phyloP scores from a whole-genome alignment of 1,139 yeast genomes.

The Yamadazyma mexicana region DNA sequence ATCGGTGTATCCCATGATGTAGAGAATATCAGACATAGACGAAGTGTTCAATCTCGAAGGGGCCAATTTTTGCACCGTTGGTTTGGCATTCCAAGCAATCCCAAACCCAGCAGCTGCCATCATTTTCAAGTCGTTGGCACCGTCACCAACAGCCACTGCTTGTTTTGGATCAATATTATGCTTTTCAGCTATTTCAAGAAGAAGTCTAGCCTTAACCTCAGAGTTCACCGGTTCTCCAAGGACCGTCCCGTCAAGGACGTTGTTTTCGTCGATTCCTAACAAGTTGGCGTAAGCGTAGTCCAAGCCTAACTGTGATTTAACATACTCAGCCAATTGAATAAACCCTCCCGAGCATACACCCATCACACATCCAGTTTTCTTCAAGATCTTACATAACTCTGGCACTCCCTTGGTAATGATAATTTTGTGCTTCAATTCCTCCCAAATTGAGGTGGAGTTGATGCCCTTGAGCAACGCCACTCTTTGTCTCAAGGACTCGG shows the following conservation, averaged over 20 bases:
- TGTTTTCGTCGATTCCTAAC: constrained; percentile 53
- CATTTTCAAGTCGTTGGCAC: constrained; percentile 93
- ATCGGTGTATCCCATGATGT: constrained; percentile 76
- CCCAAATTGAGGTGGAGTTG: constrained; percentile 71
- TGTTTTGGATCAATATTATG: constrained; percentile 57
- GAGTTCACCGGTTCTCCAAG: constrained; percentile 86
- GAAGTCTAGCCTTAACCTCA: constrained; percentile 71
- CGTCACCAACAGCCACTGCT: constrained; percentile 93
- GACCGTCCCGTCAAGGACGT: constrained; percentile 54
- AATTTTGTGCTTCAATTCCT: constrained; percentile 68
- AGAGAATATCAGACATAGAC: constrained; percentile 69
- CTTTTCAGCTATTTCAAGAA: constrained; percentile 63
- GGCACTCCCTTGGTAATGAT: constrained; percentile 79
- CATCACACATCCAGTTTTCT: constrained; percentile 59
- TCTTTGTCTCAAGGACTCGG: constrained; percentile 72
- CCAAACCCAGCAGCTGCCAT: constrained; percentile 94
- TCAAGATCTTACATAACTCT: constrained; percentile 65
- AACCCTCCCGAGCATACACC: constrained; percentile 97
- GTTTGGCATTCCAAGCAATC: constrained; percentile 97
- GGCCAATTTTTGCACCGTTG: constrained; percentile 79
- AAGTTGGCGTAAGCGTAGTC: constrained; percentile 90
- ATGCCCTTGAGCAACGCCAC: constrained; percentile 81
- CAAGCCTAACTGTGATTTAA: constrained; percentile 65
- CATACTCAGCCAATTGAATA: constrained; percentile 78
- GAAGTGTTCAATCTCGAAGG: constrained; percentile 78